Evolutionary conservation across 75 land plant species (phyloP).

Genomic region (Larix kaempferi): DNA sequence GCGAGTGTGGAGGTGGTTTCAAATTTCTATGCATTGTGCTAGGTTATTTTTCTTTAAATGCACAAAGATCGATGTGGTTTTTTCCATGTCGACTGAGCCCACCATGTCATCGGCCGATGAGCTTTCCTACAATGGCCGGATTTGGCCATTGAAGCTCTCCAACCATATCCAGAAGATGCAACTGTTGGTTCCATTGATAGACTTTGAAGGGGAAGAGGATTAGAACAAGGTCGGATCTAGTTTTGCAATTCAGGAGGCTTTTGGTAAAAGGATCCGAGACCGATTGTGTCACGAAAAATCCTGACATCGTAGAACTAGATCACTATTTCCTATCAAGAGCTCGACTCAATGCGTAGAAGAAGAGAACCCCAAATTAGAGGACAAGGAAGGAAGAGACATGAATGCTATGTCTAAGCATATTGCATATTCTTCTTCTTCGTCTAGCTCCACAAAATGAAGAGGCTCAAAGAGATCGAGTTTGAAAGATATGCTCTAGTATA

Average conservation of each 20-base stretch:
- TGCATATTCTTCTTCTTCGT: conserved; percentile 28
- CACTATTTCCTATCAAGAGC: conserved; percentile 63
- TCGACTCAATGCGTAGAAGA: conserved; percentile 12
- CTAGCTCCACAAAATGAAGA: conserved; percentile 35
- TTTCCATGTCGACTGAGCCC: neutral
- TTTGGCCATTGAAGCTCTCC: conserved; percentile 2
- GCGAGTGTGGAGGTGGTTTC: no score
- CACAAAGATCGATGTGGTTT: neutral
- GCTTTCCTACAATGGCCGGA: conserved; percentile 8
- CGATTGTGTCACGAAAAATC: conserved; percentile 31
- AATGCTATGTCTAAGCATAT: conserved; percentile 13
- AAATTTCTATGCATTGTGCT: no score
- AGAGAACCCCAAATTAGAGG: neutral
- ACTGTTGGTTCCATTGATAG: neutral
- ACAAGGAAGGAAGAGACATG: neutral
- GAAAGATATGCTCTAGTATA: conserved; percentile 36
- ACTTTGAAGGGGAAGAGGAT: neutral
- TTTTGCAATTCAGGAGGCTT: neutral
- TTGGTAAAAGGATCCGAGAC: conserved; percentile 25
- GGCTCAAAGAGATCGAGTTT: conserved; percentile 26
- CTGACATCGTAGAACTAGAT: conserved; percentile 41
- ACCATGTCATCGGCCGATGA: neutral
- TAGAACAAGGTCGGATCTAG: neutral
- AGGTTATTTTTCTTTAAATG: no score
- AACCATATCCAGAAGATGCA: neutral